A percentile compares a stretch with the other conserved stretches of the same genome.
These are phyloP conservation scores for Fusarium setosum DNA, from an alignment of 2,329 filamentous ascomycete genomes.

Conservation along the genomic window DNA sequence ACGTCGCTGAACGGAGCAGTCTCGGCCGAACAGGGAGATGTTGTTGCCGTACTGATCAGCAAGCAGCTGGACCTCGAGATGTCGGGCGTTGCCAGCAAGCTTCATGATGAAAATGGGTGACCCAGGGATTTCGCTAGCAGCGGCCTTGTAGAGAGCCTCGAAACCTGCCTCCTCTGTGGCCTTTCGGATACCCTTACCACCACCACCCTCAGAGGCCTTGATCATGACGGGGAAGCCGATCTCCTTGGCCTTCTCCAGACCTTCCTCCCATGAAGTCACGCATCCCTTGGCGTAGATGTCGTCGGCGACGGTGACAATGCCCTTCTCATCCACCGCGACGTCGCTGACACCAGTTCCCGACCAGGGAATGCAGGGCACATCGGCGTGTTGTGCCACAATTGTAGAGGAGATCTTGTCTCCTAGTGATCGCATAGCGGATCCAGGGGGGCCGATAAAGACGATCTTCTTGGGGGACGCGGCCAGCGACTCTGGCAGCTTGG, in stretches of 20 bases:
- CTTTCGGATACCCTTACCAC: slow-evolving; percentile 99
- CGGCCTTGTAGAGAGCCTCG: slow-evolving; percentile 89
- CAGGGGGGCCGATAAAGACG: slow-evolving; percentile 97
- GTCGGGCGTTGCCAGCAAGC: slow-evolving; percentile 93
- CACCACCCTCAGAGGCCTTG: slow-evolving; percentile 99
- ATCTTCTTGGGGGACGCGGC: slow-evolving; percentile 98
- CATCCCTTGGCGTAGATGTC: slow-evolving; percentile 90
- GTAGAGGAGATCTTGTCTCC: slow-evolving; percentile 99
- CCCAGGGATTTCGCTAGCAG: slow-evolving; percentile 96
- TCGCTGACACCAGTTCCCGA: slow-evolving; percentile 91
- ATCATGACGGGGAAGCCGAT: slow-evolving; percentile 99
- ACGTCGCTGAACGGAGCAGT: slow-evolving; percentile 97
- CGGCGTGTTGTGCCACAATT: slow-evolving; percentile 96
- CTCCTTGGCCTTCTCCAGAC: slow-evolving; percentile 83
- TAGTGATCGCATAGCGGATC: slow-evolving; percentile 97
- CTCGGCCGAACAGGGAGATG: slow-evolving; percentile 97
- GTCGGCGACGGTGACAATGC: slow-evolving; percentile 92
- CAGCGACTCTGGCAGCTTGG: slow-evolving; percentile 94
- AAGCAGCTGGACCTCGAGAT: slow-evolving; percentile 96
- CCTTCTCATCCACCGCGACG: slow-evolving; percentile 81
- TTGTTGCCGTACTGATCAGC: slow-evolving; percentile 99
- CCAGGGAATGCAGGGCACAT: slow-evolving; percentile 99
- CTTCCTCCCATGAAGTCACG: slow-evolving; percentile 89
- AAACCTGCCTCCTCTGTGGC: slow-evolving; percentile 88
- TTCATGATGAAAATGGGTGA: slow-evolving; percentile 99